Percentiles rank a stretch among this genome's conserved stretches.
Evolutionary conservation across 2,329 filamentous ascomycete genomes (phyloP).

Genomic region (Cordyceps cicadae): DNA sequence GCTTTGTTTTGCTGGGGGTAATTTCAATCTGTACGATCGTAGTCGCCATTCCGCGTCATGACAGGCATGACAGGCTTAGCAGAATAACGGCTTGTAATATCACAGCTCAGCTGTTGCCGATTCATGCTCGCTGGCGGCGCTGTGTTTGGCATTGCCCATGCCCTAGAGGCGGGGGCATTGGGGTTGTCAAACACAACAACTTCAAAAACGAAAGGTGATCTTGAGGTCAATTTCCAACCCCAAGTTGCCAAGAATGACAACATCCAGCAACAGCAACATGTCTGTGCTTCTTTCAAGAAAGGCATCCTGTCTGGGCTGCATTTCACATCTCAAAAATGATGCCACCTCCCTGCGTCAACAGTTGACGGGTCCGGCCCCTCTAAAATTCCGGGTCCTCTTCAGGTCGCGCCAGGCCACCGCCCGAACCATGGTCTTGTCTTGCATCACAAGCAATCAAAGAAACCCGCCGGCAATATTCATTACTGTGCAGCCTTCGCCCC

Average conservation of each 20-base stretch:
- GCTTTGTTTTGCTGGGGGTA: too few species aligned
- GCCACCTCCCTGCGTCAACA: background rate
- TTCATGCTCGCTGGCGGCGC: background rate
- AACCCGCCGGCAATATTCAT: slow-evolving; percentile 6
- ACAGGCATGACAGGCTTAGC: too few species aligned
- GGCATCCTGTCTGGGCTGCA: background rate
- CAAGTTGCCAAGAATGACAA: background rate
- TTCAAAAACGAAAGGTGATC: background rate
- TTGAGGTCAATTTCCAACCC: too few species aligned
- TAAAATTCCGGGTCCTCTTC: slow-evolving; percentile 24
- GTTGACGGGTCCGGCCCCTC: slow-evolving; percentile 17
- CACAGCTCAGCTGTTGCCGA: background rate
- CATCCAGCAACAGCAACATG: too few species aligned
- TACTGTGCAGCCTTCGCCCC: background rate
- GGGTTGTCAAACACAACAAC: background rate
- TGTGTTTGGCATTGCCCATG: background rate
- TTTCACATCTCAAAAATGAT: background rate
- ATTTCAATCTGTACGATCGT: too few species aligned
- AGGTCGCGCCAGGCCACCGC: slow-evolving; percentile 13
- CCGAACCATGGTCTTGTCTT: slow-evolving; percentile 14
- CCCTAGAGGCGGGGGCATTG: background rate
- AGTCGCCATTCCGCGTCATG: background rate
- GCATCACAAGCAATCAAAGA: slow-evolving; percentile 8
- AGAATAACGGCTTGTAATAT: background rate
- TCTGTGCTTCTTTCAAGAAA: background rate